Conservation (phyloP, 805 yeast genomes). For the Candida anglica region DNA sequence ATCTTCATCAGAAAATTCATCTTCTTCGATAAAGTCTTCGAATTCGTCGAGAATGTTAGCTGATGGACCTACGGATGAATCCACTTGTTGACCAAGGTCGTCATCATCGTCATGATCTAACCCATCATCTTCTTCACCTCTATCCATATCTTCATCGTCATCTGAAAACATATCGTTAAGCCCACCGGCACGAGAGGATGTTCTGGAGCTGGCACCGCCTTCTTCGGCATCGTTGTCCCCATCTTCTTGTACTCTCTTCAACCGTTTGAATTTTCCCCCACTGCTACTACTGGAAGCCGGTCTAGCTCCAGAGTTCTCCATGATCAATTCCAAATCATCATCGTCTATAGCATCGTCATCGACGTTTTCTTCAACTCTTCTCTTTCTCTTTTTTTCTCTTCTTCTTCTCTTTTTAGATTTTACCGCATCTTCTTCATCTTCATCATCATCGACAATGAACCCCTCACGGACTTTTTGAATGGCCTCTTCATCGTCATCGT, state of each 20-base stretch:
- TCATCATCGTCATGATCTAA: constrained; percentile 22
- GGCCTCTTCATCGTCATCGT: constrained; percentile 85
- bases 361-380: constrained; percentile 34
- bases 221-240: constrained; percentile 29
- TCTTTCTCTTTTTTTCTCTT: constrained; percentile 39
- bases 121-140: constrained; percentile 27
- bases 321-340: constrained; percentile 86
- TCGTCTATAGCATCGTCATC: constrained; percentile 76
- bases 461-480: constrained; percentile 81
- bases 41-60: constrained; percentile 67
- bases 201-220: constrained; percentile 19
- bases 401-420: constrained; percentile 24
- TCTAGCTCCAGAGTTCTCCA: constrained; percentile 85
- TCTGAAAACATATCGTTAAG: constrained; percentile 72
- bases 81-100: constrained; percentile 15
- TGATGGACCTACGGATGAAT: constrained; percentile 21
- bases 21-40: constrained; percentile 97
- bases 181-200: constrained; percentile 38
- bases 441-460: constrained; percentile 91
- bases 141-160: constrained; percentile 30
- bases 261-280: constrained; percentile 64
- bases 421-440: constrained; percentile 37
- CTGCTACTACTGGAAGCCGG: constrained; percentile 35
- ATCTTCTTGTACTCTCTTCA: constrained; percentile 61
- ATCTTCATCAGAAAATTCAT: constrained; percentile 89